These are phyloP conservation scores for Scopulariopsis brevicaulis DNA, from an alignment of 2,329 filamentous ascomycete species.

Conservation along the genomic window DNA sequence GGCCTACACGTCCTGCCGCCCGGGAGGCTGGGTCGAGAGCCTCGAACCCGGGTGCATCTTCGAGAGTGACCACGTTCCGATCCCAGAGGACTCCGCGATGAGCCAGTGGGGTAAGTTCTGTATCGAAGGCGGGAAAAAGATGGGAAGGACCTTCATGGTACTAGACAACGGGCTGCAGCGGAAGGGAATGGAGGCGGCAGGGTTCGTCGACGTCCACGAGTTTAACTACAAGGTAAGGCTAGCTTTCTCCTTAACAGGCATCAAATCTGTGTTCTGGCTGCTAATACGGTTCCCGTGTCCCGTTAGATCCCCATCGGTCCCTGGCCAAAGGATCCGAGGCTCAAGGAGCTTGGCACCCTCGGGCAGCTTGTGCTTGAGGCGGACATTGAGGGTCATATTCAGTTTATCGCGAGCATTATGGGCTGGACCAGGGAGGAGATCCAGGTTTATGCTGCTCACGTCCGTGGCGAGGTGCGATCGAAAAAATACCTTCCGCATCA, in stretches of 20 bases:
- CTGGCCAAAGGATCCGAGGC: constrained; percentile 32
- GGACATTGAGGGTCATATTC: constrained; percentile 10
- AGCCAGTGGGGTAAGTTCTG: constrained; percentile 16
- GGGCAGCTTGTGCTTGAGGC: constrained; percentile 12
- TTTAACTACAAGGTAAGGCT: constrained; percentile 23
- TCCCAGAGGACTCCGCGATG: constrained; percentile 14
- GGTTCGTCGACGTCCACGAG: constrained; percentile 29
- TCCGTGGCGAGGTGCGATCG: constrained; percentile 16
- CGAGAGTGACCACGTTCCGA: constrained; percentile 13
- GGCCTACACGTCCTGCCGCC: constrained; percentile 34
- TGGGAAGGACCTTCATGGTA: constrained; percentile 14
- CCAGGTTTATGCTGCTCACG: constrained; percentile 17
- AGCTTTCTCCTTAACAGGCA: background rate
- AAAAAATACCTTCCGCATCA: constrained; percentile 14
- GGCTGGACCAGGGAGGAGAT: constrained; percentile 20
- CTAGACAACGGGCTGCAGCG: constrained; percentile 10
- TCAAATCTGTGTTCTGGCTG: background rate
- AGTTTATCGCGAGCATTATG: constrained; percentile 13
- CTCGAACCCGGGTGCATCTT: constrained; percentile 14
- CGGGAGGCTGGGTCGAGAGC: constrained; percentile 18
- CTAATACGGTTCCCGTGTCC: background rate
- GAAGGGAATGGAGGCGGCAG: constrained; percentile 17
- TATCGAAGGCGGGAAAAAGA: constrained; percentile 13
- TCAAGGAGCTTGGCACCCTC: constrained; percentile 27
- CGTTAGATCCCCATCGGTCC: constrained; percentile 26